Base-by-base conservation (phyloP, 352 stramenopile genomes). In the Aphanomyces invadans region DNA sequence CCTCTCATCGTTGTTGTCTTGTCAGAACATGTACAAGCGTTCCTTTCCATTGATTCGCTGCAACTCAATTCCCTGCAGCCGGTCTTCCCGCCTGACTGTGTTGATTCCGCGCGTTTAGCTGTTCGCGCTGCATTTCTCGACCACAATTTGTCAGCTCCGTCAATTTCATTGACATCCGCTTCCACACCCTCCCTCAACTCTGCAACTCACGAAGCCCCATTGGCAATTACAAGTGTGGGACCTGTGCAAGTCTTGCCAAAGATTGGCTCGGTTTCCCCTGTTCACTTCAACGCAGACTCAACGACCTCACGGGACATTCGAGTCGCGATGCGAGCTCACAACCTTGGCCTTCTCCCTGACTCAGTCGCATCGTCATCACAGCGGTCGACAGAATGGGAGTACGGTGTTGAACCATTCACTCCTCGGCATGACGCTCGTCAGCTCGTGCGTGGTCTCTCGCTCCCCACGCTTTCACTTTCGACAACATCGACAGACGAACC, bases 401-500 rank as follows among this genome's bases (percentile, higher is more conserved):
- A 57, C 19, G 49, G 49, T 15, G 29, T 57, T 10, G 49, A 57
- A 57, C 49, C 49, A n/a, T 57, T 57, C 19, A 57, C 49, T 12
- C 49, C 49, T 33, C 49, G 49, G 5, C 49, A 38, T 4, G 29
- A 32, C 29, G 25, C 25, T 19, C 49, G 49, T 57, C 25, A 38
- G 29, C 44, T 52, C 44, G 9, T 19, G 7, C 44, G 44, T 9
- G 44, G 44, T 54, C 46, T 29, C 11, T 54, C 46, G 21, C 23
- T 57, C 36, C 15, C 25, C 4, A 12, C 23, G 29, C 25, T 32
- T 32, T n/a, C 15, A 23, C 19, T 39, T 9, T 9, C 21, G 5
- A 26, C 19, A 25, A 9, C 44, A n/a, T n/a, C 44, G 12, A 19
- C 12, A 4, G 44, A 25, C 9, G 12, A 52, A 19, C 44, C 44